Evolutionary conservation across 108 stramenopile genomes (phyloP).

Genomic region (Pseudonitzschia multiseries): DNA sequence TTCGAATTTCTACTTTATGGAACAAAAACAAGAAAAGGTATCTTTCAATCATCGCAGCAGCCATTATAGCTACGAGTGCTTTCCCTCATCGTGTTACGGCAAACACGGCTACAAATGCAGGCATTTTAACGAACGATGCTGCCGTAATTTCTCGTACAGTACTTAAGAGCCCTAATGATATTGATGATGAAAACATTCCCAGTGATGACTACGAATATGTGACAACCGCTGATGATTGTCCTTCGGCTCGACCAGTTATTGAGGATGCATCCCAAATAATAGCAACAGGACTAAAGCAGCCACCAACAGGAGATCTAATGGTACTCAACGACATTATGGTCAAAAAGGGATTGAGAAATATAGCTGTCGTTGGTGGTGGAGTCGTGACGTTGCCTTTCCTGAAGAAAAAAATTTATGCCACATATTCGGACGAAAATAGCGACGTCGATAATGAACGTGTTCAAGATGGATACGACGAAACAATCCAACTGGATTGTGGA

Average conservation of each 20-base stretch:
- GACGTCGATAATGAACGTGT: not conserved
- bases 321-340: slow-evolving; percentile 1
- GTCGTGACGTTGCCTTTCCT: not conserved
- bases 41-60: slow-evolving; percentile 10
- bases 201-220: not conserved
- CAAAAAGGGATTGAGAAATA: slow-evolving; percentile 1
- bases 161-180: not conserved
- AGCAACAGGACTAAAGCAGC: not conserved
- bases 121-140: not conserved
- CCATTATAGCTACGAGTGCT: not conserved
- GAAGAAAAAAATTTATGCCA: not conserved
- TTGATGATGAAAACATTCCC: not conserved
- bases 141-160: not conserved
- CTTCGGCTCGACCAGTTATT: not conserved
- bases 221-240: not conserved
- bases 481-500: not conserved
- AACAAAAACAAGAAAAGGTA: slow-evolving; percentile 12
- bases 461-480: not conserved
- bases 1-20: not conserved
- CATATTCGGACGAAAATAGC: not conserved
- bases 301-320: not conserved
- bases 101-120: not conserved
- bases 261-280: not conserved
- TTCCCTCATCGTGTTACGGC: slow-evolving; percentile 8
- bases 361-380: not conserved